phyloP scores from a whole-genome alignment of 2,329 filamentous ascomycete species.

The Mariannaea elegans region DNA sequence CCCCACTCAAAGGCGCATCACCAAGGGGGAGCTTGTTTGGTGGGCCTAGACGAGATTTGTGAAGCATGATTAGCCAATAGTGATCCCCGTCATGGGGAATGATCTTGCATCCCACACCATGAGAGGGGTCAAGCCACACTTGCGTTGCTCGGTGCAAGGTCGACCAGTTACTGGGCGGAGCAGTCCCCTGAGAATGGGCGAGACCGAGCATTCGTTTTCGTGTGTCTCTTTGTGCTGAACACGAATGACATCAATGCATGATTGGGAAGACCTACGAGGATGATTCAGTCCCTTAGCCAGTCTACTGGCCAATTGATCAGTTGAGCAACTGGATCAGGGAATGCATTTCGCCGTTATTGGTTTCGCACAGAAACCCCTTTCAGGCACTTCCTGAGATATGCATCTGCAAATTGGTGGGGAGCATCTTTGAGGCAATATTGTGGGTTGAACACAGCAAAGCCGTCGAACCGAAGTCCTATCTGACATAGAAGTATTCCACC shows the following conservation, averaged over 20 bases:
- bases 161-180: too few relatives aligned
- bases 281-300: neutral
- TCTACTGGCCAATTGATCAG: neutral
- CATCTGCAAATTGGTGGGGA: neutral
- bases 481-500: neutral
- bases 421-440: too few relatives aligned
- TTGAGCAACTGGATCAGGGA: too few relatives aligned
- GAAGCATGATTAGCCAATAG: slow-evolving; percentile 19
- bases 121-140: slow-evolving; percentile 17
- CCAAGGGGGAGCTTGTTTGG: slow-evolving; percentile 38
- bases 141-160: neutral
- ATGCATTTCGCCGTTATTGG: too few relatives aligned
- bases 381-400: neutral
- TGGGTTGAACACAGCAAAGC: too few relatives aligned
- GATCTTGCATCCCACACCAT: neutral
- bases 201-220: neutral
- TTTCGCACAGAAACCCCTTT: too few relatives aligned
- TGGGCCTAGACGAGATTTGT: slow-evolving; percentile 26
- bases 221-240: neutral
- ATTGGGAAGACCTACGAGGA: slow-evolving; percentile 1
- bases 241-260: slow-evolving; percentile 20
- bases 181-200: too few relatives aligned
- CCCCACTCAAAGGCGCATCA: slow-evolving; percentile 25
- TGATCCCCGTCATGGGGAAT: neutral
- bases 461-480: neutral